Base-by-base conservation (phyloP, 352 stramenopile species). In the Pilasporangium apinafurcum region DNA sequence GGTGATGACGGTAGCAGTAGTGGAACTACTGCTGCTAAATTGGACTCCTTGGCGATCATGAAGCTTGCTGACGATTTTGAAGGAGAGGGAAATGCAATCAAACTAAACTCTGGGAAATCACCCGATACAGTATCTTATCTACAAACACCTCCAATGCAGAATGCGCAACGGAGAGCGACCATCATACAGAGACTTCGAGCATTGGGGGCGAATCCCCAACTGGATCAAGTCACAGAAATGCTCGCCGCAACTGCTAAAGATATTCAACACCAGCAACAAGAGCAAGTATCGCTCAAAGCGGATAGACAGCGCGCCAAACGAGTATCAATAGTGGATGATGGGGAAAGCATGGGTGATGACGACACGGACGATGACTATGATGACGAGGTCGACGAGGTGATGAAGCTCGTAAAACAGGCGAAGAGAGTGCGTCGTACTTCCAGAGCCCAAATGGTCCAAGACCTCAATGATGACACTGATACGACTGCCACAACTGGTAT, bases 31-130 rank as follows among this genome's bases (percentile, higher is more conserved):
- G 16, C 16, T 2, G 32, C 56, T 18, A 72, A 46, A 1, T 37
- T 59, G 16, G 56, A 83, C 32, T 61, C 67, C 1, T 42, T 76
- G 18, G 46, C 44, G 33, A 62, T 86, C 37, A 62, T 86, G 43
- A 62, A 71, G 39, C 68, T 86, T 25, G 74, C 74, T 8, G 61
- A 76, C 5, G 71, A 75, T 8, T 62, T 86, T 39, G 70, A 80
- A 22, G 44, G 39, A 20, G 44, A 48, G 31, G 8, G 53, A 24
- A 41, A 38, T n/a, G 9, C 34, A 8, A 9, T 62, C 17, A 30
- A 61, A 4, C 17, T 42, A 0, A 59, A 22, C 5, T 16, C 6
- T 16, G 12, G n/a, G n/a, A 60, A 26, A 60, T 53, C 28, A 29
- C 18, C 9, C 37, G 41, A 1, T 20, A 36, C n/a, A 48, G 39